phyloP scores from a whole-genome alignment of 192 early-diverging fungal genomes.

The Backusella liffmaniae region DNA sequence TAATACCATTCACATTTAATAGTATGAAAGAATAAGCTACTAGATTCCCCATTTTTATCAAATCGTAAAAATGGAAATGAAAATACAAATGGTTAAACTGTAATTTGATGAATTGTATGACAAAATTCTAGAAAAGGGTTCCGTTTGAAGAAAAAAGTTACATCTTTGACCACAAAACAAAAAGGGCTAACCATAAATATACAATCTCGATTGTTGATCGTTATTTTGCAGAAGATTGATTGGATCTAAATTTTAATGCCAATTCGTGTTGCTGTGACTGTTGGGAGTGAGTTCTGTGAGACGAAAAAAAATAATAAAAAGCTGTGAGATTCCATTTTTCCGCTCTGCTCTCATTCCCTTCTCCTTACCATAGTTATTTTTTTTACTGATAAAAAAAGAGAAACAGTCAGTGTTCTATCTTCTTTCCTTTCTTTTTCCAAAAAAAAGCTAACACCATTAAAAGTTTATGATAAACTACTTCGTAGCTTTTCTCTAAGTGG shows the following conservation, averaged over 20 bases:
- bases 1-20: not conserved
- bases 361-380: not conserved
- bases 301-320: not conserved
- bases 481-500: not conserved
- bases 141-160: not conserved
- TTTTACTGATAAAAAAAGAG: not conserved
- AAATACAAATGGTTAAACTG: no score
- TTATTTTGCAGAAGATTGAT: not conserved
- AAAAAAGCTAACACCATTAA: not conserved
- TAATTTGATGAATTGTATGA: not conserved
- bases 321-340: not conserved
- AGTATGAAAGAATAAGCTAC: no score
- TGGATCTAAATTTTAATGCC: not conserved
- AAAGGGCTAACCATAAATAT: not conserved
- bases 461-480: not conserved
- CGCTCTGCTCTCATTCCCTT: not conserved
- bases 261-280: not conserved
- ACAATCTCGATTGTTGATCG: conserved; percentile 7
- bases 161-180: not conserved
- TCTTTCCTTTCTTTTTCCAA: not conserved
- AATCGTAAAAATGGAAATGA: not conserved
- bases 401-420: not conserved
- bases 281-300: not conserved
- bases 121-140: not conserved
- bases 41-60: not conserved